Conservation (phyloP, 768 basidiomycete species). For the Mycena vulgaris region DNA sequence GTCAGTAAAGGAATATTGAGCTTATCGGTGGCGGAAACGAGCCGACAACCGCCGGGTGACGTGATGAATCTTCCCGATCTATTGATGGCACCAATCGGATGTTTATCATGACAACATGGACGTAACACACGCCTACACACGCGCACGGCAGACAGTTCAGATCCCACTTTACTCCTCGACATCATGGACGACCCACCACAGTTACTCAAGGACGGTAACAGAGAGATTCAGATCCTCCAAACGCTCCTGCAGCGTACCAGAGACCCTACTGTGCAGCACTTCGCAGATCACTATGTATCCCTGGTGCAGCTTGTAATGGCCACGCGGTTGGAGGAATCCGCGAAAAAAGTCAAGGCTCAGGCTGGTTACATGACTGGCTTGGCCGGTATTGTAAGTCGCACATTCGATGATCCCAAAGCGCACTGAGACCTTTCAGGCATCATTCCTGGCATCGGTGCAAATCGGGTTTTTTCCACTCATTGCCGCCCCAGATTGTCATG, state of each 20-base stretch:
- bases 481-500: background rate
- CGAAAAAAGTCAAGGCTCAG: background rate
- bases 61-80: too few species aligned
- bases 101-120: background rate
- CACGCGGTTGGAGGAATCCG: background rate
- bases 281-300: background rate
- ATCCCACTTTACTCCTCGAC: background rate
- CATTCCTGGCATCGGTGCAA: conserved; percentile 9
- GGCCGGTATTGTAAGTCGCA: background rate
- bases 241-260: background rate
- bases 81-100: background rate
- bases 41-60: too few species aligned
- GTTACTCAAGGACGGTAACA: background rate
- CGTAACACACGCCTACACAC: background rate
- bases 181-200: background rate
- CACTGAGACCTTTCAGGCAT: background rate
- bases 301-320: background rate
- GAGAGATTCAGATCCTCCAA: background rate
- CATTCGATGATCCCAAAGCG: background rate
- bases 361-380: background rate
- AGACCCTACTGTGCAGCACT: background rate
- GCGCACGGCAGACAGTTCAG: background rate
- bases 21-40: too few species aligned
- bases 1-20: too few species aligned
- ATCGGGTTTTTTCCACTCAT: conserved; percentile 2